These are phyloP conservation scores for Brasenia schreberi DNA, from an alignment of 164 flowering plant genomes.

Conservation along the genomic window DNA sequence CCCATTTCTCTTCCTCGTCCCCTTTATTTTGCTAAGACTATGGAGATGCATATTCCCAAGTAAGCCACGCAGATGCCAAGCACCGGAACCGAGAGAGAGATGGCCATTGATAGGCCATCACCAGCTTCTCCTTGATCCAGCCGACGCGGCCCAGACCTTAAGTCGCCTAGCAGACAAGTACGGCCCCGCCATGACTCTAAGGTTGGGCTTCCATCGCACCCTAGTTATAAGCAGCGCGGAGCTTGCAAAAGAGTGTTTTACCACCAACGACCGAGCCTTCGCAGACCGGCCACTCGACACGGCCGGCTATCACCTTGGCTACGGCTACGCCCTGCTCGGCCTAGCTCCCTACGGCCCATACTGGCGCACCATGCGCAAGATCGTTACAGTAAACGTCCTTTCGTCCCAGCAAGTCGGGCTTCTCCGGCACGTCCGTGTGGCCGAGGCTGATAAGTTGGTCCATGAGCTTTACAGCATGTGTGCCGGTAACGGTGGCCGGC, in stretches of 20 bases:
- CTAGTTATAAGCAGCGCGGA: slow-evolving; percentile 10
- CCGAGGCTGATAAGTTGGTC: slow-evolving; percentile 3
- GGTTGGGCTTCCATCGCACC: slow-evolving; percentile 7
- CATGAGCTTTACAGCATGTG: slow-evolving; percentile 5
- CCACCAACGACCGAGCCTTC: slow-evolving; percentile 6
- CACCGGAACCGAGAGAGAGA: slow-evolving; percentile 7
- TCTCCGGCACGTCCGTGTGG: slow-evolving; percentile 2
- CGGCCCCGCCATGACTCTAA: slow-evolving; percentile 10
- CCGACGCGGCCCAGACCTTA: neutral
- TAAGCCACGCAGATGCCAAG: neutral
- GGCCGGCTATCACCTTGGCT: slow-evolving; percentile 3
- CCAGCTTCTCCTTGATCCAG: neutral
- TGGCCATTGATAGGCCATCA: slow-evolving; percentile 17
- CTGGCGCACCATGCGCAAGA: slow-evolving; percentile 12
- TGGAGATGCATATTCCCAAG: neutral
- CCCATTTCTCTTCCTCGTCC: too few species aligned
- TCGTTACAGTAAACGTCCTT: slow-evolving; percentile 7
- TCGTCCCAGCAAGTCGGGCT: slow-evolving; percentile 7
- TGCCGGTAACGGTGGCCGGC: neutral
- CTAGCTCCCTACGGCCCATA: slow-evolving; percentile 7
- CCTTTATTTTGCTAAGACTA: too few species aligned
- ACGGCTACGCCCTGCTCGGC: slow-evolving; percentile 5
- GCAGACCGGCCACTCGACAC: slow-evolving; percentile 5
- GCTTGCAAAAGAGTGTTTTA: neutral
- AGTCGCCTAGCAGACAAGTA: slow-evolving; percentile 10